These are phyloP conservation scores for Hansenula sp. DNA, from an alignment of 1,139 yeast genomes.

Conservation along the genomic window DNA sequence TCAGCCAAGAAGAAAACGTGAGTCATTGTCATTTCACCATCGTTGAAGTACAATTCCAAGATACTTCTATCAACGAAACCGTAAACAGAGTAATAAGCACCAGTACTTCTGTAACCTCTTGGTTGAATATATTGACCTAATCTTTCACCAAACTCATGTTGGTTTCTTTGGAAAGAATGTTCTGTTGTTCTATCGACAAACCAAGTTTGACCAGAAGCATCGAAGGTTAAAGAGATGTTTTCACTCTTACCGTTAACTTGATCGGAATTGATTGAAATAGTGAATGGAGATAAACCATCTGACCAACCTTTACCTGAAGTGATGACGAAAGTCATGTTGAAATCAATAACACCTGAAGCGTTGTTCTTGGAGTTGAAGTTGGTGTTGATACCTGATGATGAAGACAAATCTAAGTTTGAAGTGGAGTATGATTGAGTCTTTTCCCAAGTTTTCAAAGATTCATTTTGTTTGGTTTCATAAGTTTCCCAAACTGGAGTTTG, in stretches of 20 bases:
- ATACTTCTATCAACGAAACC: constrained; percentile 1
- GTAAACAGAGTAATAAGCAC: background rate
- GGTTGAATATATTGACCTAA: constrained; percentile 1
- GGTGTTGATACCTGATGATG: background rate
- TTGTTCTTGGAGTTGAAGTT: background rate
- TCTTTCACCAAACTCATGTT: background rate
- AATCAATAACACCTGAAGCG: constrained; percentile 1
- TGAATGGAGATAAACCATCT: background rate
- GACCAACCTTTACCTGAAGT: background rate
- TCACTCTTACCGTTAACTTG: background rate
- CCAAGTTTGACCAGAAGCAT: constrained; percentile 1
- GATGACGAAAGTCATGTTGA: constrained; percentile 1
- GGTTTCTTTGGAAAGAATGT: background rate
- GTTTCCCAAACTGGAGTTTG: constrained; percentile 2
- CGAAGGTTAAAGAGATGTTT: background rate
- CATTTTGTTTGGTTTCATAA: constrained; percentile 1
- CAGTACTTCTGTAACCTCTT: background rate
- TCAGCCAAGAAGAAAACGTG: constrained; percentile 1
- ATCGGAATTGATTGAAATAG: background rate
- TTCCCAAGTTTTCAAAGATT: constrained; percentile 1
- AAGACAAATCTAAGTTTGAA: background rate
- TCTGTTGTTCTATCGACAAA: background rate
- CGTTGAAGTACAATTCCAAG: constrained; percentile 1
- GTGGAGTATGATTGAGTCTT: background rate
- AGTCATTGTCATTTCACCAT: constrained; percentile 3